Base-by-base conservation (phyloP, 805 yeast genomes). In the Nakazawaea populi region DNA sequence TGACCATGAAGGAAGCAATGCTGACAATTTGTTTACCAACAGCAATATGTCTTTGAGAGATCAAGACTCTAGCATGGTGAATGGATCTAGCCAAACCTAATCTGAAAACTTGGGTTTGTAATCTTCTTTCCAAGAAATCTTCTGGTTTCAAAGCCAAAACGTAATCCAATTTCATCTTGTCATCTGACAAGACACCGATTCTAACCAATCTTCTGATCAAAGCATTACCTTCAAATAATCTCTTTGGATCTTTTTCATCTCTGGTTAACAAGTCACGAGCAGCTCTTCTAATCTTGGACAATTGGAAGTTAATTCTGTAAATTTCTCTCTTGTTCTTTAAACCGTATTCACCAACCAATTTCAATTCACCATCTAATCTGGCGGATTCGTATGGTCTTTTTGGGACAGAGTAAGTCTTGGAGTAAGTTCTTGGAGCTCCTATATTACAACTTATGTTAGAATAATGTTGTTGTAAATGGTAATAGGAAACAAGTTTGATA, bases 171-270 rank as follows among this genome's bases (percentile, higher is more conserved):
- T 94, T 94, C 97, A 91, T 91, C 82, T 87, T 92, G 84, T 94
- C 98, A 82, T 94, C 99, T 63, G 96, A 80, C 74, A 94, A 85
- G 73, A 94, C 96, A 89, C 99, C 99, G 64, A 90, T 83, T 83
- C 99, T 89, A 61, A 94, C 98, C 73, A 94, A 86, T 85, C 98
- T 90, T 86, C 99, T 91, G 80, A 94, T 94, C 75, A 94, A 89
- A 73, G 99, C 99, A 75, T 94, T 94, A 88, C 99, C 99, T 82
- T 94, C 99, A 84, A 94, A 94, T 72, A 94, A 87, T 83, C 99
- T 90, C 89, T 91, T 94, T 86, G 96, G 97, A 80, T 94, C 99
- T 86, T 94, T 94, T 84, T 94, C 99, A 72, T 94, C 99, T 83
- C 97, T 90, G 83, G 99, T 94, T 79, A 94, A 86, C 71, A 94